Conservation (phyloP, 2,329 filamentous ascomycete genomes). For the Chrysoporthe puriensis region DNA sequence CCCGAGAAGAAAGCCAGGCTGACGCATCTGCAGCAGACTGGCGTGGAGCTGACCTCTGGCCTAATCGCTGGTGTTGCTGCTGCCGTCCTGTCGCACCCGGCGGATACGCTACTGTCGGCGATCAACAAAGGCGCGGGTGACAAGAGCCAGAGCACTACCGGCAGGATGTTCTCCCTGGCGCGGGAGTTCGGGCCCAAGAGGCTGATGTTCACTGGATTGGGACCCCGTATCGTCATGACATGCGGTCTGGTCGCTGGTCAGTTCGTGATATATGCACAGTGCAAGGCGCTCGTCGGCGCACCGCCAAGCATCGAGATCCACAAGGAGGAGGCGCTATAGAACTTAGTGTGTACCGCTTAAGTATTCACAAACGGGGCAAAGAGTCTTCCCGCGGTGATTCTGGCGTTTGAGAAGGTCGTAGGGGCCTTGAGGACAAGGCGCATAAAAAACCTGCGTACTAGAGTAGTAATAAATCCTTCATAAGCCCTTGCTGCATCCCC, state of each 20-base stretch:
- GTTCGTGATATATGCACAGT: slow-evolving; percentile 60
- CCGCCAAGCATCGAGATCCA: slow-evolving; percentile 57
- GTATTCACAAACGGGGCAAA: not conserved
- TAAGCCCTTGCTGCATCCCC: not conserved
- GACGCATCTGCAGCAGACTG: slow-evolving; percentile 73
- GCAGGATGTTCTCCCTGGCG: slow-evolving; percentile 56
- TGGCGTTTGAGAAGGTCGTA: slow-evolving; percentile 7
- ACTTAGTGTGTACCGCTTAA: not conserved
- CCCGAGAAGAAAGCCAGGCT: slow-evolving; percentile 67
- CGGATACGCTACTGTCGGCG: slow-evolving; percentile 65
- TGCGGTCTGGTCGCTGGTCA: slow-evolving; percentile 56
- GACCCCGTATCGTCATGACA: slow-evolving; percentile 57
- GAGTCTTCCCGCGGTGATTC: not conserved
- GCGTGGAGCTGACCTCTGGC: slow-evolving; percentile 84
- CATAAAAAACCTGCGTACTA: not conserved
- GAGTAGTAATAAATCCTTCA: not conserved
- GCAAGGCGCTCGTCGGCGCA: slow-evolving; percentile 56
- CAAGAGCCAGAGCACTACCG: slow-evolving; percentile 50
- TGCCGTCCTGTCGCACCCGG: slow-evolving; percentile 86
- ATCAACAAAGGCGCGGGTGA: slow-evolving; percentile 60
- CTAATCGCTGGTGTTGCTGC: slow-evolving; percentile 87
- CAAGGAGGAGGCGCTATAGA: slow-evolving; percentile 43
- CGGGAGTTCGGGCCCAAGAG: slow-evolving; percentile 54
- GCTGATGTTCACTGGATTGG: slow-evolving; percentile 51
- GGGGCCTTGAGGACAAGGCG: not conserved